Evolutionary conservation across 129 eudicot genomes (phyloP).

Genomic region (Centella asiatica): DNA sequence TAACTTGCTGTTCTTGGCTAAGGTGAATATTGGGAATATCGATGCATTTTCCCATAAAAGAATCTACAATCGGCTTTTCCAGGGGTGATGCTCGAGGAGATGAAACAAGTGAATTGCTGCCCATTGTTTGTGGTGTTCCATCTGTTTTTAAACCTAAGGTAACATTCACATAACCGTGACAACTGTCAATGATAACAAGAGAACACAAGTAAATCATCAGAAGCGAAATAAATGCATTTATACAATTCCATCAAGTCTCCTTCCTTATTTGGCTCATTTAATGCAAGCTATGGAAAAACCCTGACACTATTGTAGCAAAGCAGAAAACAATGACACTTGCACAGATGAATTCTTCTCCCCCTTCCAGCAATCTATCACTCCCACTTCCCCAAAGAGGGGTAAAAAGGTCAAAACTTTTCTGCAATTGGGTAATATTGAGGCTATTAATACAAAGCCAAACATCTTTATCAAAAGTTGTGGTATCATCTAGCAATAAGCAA

Average conservation of each 20-base stretch:
- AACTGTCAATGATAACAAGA: slow-evolving; percentile 4
- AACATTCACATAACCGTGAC: slow-evolving; percentile 2
- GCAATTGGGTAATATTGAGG: too few relatives aligned
- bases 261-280: neutral
- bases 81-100: slow-evolving; percentile 46
- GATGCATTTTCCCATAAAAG: slow-evolving; percentile 38
- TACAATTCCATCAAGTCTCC: slow-evolving; percentile 1
- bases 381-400: too few relatives aligned
- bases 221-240: slow-evolving; percentile 1
- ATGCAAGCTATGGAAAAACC: neutral
- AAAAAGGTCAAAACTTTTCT: too few relatives aligned
- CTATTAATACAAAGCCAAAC: too few relatives aligned
- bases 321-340: neutral
- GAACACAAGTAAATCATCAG: neutral
- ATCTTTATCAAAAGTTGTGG: too few relatives aligned
- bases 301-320: neutral
- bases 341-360: too few relatives aligned
- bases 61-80: slow-evolving; percentile 44
- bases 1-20: slow-evolving; percentile 32
- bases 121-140: slow-evolving; percentile 30
- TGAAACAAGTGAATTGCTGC: slow-evolving; percentile 34
- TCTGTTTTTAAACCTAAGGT: slow-evolving; percentile 35
- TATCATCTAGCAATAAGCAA: too few relatives aligned
- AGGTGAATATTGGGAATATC: slow-evolving; percentile 31
- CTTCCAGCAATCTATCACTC: too few relatives aligned